Percentiles rank a stretch among this genome's conserved stretches.
Evolutionary conservation across 73 alveolate species (phyloP).

Genomic region (Uronychia binucleata): DNA sequence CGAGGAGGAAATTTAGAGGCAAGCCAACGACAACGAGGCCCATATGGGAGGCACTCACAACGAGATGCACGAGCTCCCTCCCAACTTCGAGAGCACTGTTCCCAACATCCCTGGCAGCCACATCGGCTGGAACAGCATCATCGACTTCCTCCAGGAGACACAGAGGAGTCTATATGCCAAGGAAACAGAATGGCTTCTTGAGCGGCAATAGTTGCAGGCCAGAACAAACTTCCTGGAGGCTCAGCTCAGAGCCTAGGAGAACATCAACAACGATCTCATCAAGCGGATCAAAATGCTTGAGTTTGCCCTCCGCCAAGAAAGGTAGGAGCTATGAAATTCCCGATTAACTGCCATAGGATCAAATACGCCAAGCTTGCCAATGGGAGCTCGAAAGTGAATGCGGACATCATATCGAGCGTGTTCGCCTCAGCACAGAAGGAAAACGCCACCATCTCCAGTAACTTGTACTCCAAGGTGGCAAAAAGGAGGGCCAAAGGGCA

Average conservation of each 20-base stretch:
- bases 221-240: slow-evolving; percentile 55
- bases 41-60: background rate
- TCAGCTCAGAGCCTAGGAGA: slow-evolving; percentile 56
- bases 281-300: slow-evolving; percentile 78
- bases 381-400: slow-evolving; percentile 48
- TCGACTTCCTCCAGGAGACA: slow-evolving; percentile 61
- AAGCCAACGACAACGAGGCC: too few relatives aligned
- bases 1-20: too few relatives aligned
- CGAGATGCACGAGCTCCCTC: background rate
- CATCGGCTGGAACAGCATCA: slow-evolving; percentile 17
- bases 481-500: slow-evolving; percentile 62
- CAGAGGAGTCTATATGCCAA: slow-evolving; percentile 51
- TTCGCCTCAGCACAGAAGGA: slow-evolving; percentile 11
- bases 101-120: background rate
- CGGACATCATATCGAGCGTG: slow-evolving; percentile 57
- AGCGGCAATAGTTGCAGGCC: slow-evolving; percentile 58
- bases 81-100: background rate
- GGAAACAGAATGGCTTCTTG: slow-evolving; percentile 78
- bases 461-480: slow-evolving; percentile 42
- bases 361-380: slow-evolving; percentile 60
- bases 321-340: background rate
- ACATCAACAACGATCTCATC: slow-evolving; percentile 57
- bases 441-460: slow-evolving; percentile 34
- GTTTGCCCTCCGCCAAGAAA: slow-evolving; percentile 69
- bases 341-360: slow-evolving; percentile 43